These are phyloP conservation scores for Zygosaccharomyces pseudobailii DNA, from an alignment of 1,139 yeast genomes.

Conservation along the genomic window DNA sequence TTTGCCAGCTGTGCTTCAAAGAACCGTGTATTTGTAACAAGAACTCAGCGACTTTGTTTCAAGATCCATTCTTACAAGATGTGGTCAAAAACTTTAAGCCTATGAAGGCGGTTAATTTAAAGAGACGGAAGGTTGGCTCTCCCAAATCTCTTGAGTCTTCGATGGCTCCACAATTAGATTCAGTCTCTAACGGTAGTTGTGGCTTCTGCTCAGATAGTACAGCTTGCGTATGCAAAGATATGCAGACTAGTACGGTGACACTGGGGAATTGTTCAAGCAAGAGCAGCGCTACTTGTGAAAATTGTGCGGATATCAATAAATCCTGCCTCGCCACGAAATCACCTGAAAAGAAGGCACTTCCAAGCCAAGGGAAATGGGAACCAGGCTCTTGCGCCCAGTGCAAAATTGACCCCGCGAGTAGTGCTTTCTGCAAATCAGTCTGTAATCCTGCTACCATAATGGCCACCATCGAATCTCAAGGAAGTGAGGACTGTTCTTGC, in stretches of 20 bases:
- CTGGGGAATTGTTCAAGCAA: background rate
- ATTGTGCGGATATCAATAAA: constrained; percentile 20
- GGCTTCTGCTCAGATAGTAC: constrained; percentile 92
- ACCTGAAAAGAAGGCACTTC: background rate
- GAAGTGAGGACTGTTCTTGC: background rate
- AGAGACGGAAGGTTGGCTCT: constrained; percentile 27
- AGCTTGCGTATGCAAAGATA: constrained; percentile 88
- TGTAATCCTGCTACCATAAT: constrained; percentile 1
- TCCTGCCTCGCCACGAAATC: constrained; percentile 11
- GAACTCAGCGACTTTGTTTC: constrained; percentile 16
- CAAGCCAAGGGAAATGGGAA: constrained; percentile 43
- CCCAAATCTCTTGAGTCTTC: background rate
- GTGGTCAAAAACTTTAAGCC: constrained; percentile 46
- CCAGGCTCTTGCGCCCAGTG: constrained; percentile 88
- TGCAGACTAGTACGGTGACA: constrained; percentile 28
- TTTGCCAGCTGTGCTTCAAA: constrained; percentile 62
- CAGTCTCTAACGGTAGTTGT: constrained; percentile 42
- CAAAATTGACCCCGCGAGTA: constrained; percentile 17
- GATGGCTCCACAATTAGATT: constrained; percentile 1
- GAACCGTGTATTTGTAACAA: constrained; percentile 68
- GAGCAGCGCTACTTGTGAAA: constrained; percentile 9
- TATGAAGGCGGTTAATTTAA: constrained; percentile 56
- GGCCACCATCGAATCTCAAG: background rate
- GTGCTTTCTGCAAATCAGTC: constrained; percentile 11
- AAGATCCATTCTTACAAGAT: constrained; percentile 33